These are phyloP conservation scores for Laetiporus sulphureus DNA, from an alignment of 1,284 basidiomycete genomes.

Conservation along the genomic window DNA sequence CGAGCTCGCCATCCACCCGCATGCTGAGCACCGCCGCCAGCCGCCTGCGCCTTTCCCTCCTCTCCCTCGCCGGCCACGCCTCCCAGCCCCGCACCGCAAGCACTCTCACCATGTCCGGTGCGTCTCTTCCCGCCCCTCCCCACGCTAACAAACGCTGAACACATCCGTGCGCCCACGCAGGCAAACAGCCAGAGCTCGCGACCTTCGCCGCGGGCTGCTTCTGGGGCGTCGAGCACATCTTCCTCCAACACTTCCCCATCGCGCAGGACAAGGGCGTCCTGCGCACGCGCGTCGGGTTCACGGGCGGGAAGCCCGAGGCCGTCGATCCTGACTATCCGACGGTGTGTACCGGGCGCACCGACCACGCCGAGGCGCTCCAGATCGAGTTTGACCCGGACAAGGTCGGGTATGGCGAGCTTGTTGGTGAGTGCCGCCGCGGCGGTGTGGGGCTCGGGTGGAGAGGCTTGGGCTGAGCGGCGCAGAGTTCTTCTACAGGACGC, in stretches of 20 bases:
- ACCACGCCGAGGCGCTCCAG: constrained; percentile 86
- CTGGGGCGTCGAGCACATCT: constrained; percentile 87
- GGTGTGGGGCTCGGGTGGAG: neutral
- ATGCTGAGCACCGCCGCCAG: constrained; percentile 7
- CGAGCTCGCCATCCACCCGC: neutral
- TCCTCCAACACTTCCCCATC: constrained; percentile 74
- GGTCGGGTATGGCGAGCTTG: constrained; percentile 78
- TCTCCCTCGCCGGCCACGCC: constrained; percentile 8
- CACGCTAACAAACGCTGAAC: neutral
- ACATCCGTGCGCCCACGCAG: constrained; percentile 4
- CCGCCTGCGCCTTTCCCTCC: constrained; percentile 12
- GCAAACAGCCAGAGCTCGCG: constrained; percentile 45
- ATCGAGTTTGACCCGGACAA: constrained; percentile 81
- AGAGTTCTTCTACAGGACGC: constrained; percentile 94
- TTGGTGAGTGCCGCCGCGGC: constrained; percentile 48
- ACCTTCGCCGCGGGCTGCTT: constrained; percentile 71
- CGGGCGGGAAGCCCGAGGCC: constrained; percentile 59
- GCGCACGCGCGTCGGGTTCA: constrained; percentile 76
- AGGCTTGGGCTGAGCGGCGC: constrained; percentile 5
- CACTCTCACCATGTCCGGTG: constrained; percentile 14
- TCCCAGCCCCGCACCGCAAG: constrained; percentile 9
- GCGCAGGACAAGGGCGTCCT: constrained; percentile 60
- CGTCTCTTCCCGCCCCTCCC: neutral
- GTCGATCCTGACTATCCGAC: constrained; percentile 62
- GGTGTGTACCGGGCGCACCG: constrained; percentile 79